Base-by-base conservation (phyloP, 257 asterid species). In the Solanum sparsipilum region DNA sequence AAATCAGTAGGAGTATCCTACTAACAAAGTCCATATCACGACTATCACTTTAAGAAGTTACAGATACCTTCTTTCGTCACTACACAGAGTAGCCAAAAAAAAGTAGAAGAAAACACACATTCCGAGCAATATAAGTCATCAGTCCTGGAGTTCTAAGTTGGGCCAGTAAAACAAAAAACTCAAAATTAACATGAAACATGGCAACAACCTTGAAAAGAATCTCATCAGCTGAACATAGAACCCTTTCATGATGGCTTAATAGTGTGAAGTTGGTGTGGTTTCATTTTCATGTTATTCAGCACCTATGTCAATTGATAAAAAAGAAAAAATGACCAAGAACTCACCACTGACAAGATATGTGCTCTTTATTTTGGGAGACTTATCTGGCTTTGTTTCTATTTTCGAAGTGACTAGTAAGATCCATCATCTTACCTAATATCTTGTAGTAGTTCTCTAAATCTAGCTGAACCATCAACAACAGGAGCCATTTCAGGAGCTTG, bases 391-490 rank as follows among this genome's bases (percentile, higher is more conserved):
- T 13, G 88, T 52, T 72, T 83, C 34, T 36, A 88, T 76, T 46
- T 20, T 29, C 18, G 7, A 9, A 38, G 63, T 68, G 76, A 68
- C 71, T 35, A 86, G 70, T 67, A 72, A 87, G 89, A 78, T 32
- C 38, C 75, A 18, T 60, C 16, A 81, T 20, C 44, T 60, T 94
- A 97, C 99, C 98, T 95, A 85, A 95, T 90, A 86, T 87, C 92
- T 67, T 91, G 95, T 63, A 96, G 93, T 73, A 97, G 92, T 91
- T 95, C 97, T n/a, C 48, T 90, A 91, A 97, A 96, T 92, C 96
- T 92, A 88, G 90, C 92, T 78, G 99, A 94, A 88, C 99, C 99
- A 90, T 96, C 99, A 92, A 90, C 90, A 81, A 93, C 95, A 11
- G 96, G 95, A 89, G 96, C 94, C 96, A 93, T 92, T 87, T 90